Base-by-base conservation (phyloP, 345 rosid species). In the Abelmoschus esculentus region DNA sequence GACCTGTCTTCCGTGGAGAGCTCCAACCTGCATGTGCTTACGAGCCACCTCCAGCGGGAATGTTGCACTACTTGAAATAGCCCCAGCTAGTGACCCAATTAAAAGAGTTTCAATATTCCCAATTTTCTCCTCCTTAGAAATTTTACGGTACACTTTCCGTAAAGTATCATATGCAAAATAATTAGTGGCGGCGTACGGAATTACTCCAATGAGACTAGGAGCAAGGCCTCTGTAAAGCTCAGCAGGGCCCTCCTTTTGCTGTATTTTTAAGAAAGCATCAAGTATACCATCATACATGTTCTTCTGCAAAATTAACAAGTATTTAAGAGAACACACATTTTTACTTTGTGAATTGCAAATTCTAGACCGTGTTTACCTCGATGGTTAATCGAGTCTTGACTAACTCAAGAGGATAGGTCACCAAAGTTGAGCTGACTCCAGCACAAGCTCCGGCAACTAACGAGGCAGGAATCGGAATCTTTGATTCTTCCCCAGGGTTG, bases 11-110 rank as follows among this genome's bases (percentile, higher is more conserved):
- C 99, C 97, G 11, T 87, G 83, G 53, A 95, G 78, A 0, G 99
- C 96, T 65, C 99, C 97, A 0, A 91, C 99, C 77, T 91, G 99
- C 96, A 95, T 95, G 68, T 89, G 99, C 84, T 95, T 95, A 28
- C 99, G 89, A 32, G 96, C 97, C 31, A 91, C 99, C 76, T 95
- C 99, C 7, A 95, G 90, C 0, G 99, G 97, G 86, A 91, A 95
- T 38, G 97, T 91, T 4, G 96, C 99, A 14, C 79, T 87, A 76
- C 99, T 91, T 4, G 99, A 95, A 42, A 95, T 79, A 7, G 97
- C 96, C 40, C 96, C 97, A 0, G 97, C 96, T 38, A 86, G 85
- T 0, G 97, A 91, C 61, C 99, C 99, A 3, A 91, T 95, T 64
- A 91, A 57, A 69, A 95, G 96, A 66, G 96, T 95, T 76, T 89